A percentile compares a stretch with the other conserved stretches of the same genome.
phyloP scores from a whole-genome alignment of 2,329 filamentous ascomycete genomes.

The Aureobasidium sp. region DNA sequence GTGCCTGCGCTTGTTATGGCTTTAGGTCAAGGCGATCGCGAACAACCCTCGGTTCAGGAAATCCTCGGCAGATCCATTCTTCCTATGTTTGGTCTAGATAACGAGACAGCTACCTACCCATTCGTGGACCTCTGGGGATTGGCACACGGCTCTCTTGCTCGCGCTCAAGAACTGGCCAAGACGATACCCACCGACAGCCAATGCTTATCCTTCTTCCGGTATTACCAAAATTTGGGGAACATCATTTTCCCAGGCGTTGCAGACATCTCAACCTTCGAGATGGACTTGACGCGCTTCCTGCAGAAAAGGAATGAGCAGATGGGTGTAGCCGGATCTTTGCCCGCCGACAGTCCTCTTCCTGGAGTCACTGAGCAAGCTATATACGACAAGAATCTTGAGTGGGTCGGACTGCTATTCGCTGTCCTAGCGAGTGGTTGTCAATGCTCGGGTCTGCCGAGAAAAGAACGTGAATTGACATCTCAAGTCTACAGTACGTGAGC shows the following conservation, averaged over 20 bases:
- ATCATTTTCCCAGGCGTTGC: conserved; percentile 56
- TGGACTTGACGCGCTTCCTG: conserved; percentile 47
- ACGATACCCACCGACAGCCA: conserved; percentile 53
- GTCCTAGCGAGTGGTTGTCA: conserved; percentile 57
- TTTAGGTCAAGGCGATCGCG: conserved; percentile 37
- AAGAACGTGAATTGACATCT: conserved; percentile 55
- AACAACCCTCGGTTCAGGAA: conserved; percentile 49
- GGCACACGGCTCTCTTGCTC: conserved; percentile 50
- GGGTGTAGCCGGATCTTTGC: conserved; percentile 14
- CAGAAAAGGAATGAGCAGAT: conserved; percentile 42
- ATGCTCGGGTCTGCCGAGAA: conserved; percentile 50
- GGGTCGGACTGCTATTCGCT: conserved; percentile 54
- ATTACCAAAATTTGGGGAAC: conserved; percentile 51
- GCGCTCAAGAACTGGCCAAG: conserved; percentile 51
- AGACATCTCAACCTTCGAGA: conserved; percentile 49
- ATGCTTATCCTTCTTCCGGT: conserved; percentile 51
- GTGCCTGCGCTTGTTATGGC: conserved; percentile 54
- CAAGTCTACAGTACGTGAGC: conserved; percentile 51
- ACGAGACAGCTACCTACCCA: conserved; percentile 57
- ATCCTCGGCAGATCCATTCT: conserved; percentile 55
- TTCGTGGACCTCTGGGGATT: conserved; percentile 58
- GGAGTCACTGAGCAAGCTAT: conserved; percentile 48
- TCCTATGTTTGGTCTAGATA: conserved; percentile 56
- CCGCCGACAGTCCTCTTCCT: conserved; percentile 25
- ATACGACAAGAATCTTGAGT: conserved; percentile 52